These are phyloP conservation scores for Metschnikowia continentalis DNA, from an alignment of 805 yeast species.

Conservation along the genomic window DNA sequence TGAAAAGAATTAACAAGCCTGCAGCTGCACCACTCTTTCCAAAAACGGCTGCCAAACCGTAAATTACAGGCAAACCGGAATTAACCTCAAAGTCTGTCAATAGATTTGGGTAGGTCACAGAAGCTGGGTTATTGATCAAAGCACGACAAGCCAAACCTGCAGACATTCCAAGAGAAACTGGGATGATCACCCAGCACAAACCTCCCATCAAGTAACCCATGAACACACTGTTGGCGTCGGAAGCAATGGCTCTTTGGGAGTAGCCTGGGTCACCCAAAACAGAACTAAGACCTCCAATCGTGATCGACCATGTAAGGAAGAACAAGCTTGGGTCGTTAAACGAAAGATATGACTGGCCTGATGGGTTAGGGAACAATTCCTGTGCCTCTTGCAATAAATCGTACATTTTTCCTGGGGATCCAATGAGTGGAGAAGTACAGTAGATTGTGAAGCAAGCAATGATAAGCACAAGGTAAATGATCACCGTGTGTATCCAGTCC, in stretches of 20 bases:
- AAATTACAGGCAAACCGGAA: slow-evolving; percentile 34
- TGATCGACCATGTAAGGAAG: slow-evolving; percentile 14
- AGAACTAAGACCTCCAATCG: slow-evolving; percentile 12
- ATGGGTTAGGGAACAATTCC: neutral
- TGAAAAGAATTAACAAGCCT: slow-evolving; percentile 36
- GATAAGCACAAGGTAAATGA: slow-evolving; percentile 38
- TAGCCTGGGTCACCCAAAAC: slow-evolving; percentile 23
- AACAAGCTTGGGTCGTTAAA: slow-evolving; percentile 16
- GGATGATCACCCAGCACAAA: slow-evolving; percentile 42
- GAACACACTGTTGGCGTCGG: slow-evolving; percentile 38
- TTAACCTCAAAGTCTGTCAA: slow-evolving; percentile 3
- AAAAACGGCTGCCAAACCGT: slow-evolving; percentile 29
- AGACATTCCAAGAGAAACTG: slow-evolving; percentile 27
- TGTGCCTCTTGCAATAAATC: slow-evolving; percentile 34
- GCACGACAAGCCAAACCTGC: slow-evolving; percentile 39
- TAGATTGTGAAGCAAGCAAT: slow-evolving; percentile 31
- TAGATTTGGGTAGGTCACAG: slow-evolving; percentile 8
- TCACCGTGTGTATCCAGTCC: slow-evolving; percentile 63
- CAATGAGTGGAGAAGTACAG: slow-evolving; percentile 35
- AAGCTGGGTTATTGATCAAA: slow-evolving; percentile 19
- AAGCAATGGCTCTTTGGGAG: slow-evolving; percentile 42
- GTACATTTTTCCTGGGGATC: slow-evolving; percentile 43
- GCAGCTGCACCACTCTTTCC: slow-evolving; percentile 43
- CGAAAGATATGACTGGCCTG: slow-evolving; percentile 9
- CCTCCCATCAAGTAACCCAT: slow-evolving; percentile 46